A percentile compares a stretch with the other conserved stretches of the same genome.
Evolutionary conservation across 129 eudicot genomes (phyloP).

Genomic region (Flaveria bidentis): DNA sequence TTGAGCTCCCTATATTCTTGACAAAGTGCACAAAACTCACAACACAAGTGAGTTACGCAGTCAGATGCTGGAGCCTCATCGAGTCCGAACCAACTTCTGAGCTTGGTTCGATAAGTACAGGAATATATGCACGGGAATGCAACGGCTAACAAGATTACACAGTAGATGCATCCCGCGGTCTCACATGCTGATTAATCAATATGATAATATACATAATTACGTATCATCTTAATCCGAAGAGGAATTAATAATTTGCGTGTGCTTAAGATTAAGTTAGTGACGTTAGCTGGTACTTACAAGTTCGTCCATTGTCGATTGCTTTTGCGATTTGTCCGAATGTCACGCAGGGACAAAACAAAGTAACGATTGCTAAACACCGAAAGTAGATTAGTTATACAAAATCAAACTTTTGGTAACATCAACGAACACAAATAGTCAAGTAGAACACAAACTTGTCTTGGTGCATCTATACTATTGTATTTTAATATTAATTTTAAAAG

Average conservation of each 20-base stretch:
- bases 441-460: too few relatives aligned
- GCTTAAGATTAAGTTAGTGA: not conserved
- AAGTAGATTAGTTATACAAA: not conserved
- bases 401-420: not conserved
- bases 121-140: conserved; percentile 57
- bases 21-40: conserved; percentile 60
- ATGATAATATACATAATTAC: not conserved
- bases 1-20: conserved; percentile 66
- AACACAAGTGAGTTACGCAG: conserved; percentile 53
- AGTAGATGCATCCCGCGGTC: conserved; percentile 43
- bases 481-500: too few relatives aligned
- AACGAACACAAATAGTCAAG: too few relatives aligned
- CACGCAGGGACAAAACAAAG: conserved; percentile 49
- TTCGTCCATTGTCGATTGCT: conserved; percentile 43
- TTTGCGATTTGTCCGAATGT: conserved; percentile 53
- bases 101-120: conserved; percentile 41
- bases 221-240: too few relatives aligned
- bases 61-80: conserved; percentile 55
- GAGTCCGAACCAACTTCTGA: conserved; percentile 41
- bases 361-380: conserved; percentile 38
- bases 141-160: conserved; percentile 16
- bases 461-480: too few relatives aligned
- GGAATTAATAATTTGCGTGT: not conserved
- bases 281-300: conserved; percentile 33
- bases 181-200: conserved; percentile 44